Evolutionary conservation across 2,329 filamentous ascomycete species (phyloP), one percentile per base, ranked within the genome.

Genomic region (Beauveria sp.): DNA sequence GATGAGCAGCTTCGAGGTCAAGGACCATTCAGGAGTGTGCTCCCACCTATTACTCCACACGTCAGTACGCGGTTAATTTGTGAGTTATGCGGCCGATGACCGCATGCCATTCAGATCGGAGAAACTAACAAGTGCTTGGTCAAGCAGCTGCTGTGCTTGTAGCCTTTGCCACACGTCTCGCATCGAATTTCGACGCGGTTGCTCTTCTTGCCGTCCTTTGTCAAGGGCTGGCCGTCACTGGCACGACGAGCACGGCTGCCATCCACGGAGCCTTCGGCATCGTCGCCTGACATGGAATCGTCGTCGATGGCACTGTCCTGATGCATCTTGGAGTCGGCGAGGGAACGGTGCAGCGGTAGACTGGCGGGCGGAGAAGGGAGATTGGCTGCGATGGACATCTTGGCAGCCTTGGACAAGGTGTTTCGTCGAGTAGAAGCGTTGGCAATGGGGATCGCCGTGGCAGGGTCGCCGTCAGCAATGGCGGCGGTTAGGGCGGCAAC

Each of bases 71-170:
- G 14, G 22, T 8, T 22, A 3, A 1, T 38, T 38, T 38, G 34
- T 8, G 10, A 38, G 22, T 16, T 20, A 56, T 20, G 8, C 24
- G 24, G 6, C 45, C 10, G n/a, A 18, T 43, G 50, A 10, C 47
- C 30, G 50, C 61, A 64, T 67, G 61, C 64, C 65, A 71, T 70
- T 72, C 76, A 78, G 78, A 78, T 77, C 78, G 80, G 83, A 86
- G 83, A 16, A 80, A 96, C 95, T 86, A 87, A 98, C 95, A 97
- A 89, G 87, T 99, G 95, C 86, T 98, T 99, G 75, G 91, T 96
- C 82, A 99, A 86, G 86, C 95, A 99, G 82, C 95, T 98, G 86
- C 93, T 96, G 84, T 99, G 95, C 87, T 99, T 99, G 86, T 99
- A 99, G 79, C 92, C 92, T 84, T 99, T 99, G 77, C 93, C 93